These are phyloP conservation scores for Monilinia vaccinii-corymbosi DNA, from an alignment of 2,329 filamentous ascomycete species.

Conservation along the genomic window DNA sequence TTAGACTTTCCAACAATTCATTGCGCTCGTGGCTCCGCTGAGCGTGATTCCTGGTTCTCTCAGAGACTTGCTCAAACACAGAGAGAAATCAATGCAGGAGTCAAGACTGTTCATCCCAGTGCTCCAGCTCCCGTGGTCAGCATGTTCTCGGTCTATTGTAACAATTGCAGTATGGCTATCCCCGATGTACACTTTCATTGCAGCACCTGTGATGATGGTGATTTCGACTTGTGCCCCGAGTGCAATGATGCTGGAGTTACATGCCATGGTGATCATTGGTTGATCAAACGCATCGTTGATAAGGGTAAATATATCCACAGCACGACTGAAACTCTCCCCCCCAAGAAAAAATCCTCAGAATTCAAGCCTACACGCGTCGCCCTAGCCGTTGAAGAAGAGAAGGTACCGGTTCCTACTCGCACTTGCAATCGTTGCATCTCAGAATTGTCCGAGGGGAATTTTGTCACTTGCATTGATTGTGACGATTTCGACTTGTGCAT, in stretches of 20 bases:
- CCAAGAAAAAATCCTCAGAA: conserved; percentile 29
- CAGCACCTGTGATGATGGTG: conserved; percentile 82
- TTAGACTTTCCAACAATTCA: background rate
- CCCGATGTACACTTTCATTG: conserved; percentile 87
- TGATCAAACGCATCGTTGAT: conserved; percentile 81
- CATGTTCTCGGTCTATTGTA: conserved; percentile 85
- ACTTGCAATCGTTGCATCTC: conserved; percentile 56
- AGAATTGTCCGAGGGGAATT: conserved; percentile 60
- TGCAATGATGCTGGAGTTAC: conserved; percentile 70
- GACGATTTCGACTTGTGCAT: conserved; percentile 91
- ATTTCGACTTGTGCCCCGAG: conserved; percentile 81
- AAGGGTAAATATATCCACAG: conserved; percentile 75
- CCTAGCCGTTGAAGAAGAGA: conserved; percentile 17
- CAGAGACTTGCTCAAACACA: background rate
- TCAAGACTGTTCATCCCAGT: no score
- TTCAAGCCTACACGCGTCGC: conserved; percentile 24
- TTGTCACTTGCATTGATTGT: conserved; percentile 77
- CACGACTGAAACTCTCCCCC: conserved; percentile 70
- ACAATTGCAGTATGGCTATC: conserved; percentile 73
- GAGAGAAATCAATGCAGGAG: background rate
- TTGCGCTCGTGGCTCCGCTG: background rate
- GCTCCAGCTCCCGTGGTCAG: conserved; percentile 9
- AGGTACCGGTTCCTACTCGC: conserved; percentile 29
- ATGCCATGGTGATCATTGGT: conserved; percentile 80
- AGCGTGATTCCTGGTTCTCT: background rate